Percentiles rank a stretch among this genome's conserved stretches.
Conservation (phyloP, 2,329 filamentous ascomycete species). For the Helotiales sp. region DNA sequence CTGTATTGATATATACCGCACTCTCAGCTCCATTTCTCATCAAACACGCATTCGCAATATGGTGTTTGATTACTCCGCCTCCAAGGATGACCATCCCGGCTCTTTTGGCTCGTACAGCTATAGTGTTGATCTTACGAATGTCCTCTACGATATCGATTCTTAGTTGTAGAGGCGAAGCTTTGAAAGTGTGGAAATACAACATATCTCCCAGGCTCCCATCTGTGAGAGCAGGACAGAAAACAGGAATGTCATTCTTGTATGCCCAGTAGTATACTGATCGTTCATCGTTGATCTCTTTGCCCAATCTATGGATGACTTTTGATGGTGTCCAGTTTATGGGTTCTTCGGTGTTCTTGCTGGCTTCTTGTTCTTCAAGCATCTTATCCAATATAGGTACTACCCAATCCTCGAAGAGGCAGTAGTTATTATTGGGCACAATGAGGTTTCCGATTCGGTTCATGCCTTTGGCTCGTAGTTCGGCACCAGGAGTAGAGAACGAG, state of each 20-base stretch:
- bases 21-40: slow-evolving; percentile 98
- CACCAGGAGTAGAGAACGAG: slow-evolving; percentile 76
- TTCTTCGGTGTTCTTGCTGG: slow-evolving; percentile 65
- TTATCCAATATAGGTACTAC: slow-evolving; percentile 90
- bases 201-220: slow-evolving; percentile 96
- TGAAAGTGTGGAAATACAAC: slow-evolving; percentile 98
- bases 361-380: slow-evolving; percentile 93
- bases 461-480: slow-evolving; percentile 76
- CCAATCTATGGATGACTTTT: slow-evolving; percentile 85
- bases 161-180: slow-evolving; percentile 77
- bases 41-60: slow-evolving; percentile 95
- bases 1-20: slow-evolving; percentile 97
- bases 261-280: slow-evolving; percentile 92
- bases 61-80: slow-evolving; percentile 94
- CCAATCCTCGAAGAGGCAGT: slow-evolving; percentile 98
- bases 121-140: slow-evolving; percentile 88
- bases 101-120: slow-evolving; percentile 82
- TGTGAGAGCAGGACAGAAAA: slow-evolving; percentile 95
- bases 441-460: slow-evolving; percentile 96
- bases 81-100: slow-evolving; percentile 95
- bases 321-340: slow-evolving; percentile 90
- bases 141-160: slow-evolving; percentile 92
- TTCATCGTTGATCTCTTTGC: slow-evolving; percentile 92
- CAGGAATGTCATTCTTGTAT: slow-evolving; percentile 92
- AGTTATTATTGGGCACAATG: slow-evolving; percentile 94